Evolutionary conservation across 1,284 basidiomycete genomes (phyloP).

Genomic region (Tranzscheliella williamsii): DNA sequence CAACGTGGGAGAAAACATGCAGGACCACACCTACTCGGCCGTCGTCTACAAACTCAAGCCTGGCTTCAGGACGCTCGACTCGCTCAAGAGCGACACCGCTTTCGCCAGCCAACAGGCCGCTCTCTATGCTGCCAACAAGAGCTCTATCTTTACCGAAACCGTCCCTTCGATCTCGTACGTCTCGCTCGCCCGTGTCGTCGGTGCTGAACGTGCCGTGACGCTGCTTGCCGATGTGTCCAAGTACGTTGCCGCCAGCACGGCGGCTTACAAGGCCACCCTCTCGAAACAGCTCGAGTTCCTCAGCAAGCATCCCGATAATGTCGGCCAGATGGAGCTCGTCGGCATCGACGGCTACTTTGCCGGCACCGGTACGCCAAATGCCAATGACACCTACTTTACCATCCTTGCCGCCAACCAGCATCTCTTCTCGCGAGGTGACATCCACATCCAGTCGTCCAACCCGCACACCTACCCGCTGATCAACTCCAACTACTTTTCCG

Average conservation of each 20-base stretch:
- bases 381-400: constrained; percentile 50
- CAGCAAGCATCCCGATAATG: constrained; percentile 28
- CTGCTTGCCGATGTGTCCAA: constrained; percentile 34
- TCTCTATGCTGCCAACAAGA: constrained; percentile 42
- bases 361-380: constrained; percentile 38
- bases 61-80: constrained; percentile 46
- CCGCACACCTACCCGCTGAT: constrained; percentile 68
- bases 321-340: constrained; percentile 56
- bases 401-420: constrained; percentile 66
- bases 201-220: constrained; percentile 21
- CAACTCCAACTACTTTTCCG: constrained; percentile 67
- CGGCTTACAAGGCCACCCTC: constrained; percentile 45
- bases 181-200: constrained; percentile 45
- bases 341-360: constrained; percentile 56
- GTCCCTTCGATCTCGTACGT: constrained; percentile 56
- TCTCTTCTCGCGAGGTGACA: constrained; percentile 65
- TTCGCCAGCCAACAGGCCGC: constrained; percentile 45
- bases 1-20: constrained; percentile 64
- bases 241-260: constrained; percentile 28
- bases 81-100: constrained; percentile 43
- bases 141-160: constrained; percentile 45
- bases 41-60: constrained; percentile 50
- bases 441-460: constrained; percentile 67
- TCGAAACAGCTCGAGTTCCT: constrained; percentile 54
- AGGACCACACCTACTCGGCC: constrained; percentile 62